Percentiles rank a stretch among this genome's conserved stretches.
phyloP scores from a whole-genome alignment of 257 asterid genomes.

The Plantago ovata region DNA sequence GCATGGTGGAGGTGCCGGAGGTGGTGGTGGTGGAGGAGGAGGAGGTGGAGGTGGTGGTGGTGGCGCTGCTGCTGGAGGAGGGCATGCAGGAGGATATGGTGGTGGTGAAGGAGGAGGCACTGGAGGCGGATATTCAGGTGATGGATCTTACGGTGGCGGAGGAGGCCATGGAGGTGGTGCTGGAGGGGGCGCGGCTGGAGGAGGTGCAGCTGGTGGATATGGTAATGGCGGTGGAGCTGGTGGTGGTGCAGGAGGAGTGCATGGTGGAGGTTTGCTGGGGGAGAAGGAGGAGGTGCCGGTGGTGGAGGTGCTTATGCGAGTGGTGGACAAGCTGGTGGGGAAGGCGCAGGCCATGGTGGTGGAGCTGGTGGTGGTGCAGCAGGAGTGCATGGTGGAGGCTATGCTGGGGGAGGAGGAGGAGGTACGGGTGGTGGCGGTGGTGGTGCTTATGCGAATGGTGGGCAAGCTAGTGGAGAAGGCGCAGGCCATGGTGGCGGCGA shows the following conservation, averaged over 20 bases:
- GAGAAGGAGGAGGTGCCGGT: constrained; percentile 44
- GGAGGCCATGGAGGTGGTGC: constrained; percentile 55
- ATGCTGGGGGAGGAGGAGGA: constrained; percentile 45
- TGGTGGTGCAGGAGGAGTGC: constrained; percentile 55
- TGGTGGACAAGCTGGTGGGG: constrained; percentile 11
- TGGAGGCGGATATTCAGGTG: constrained; percentile 33
- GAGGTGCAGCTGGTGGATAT: constrained; percentile 47
- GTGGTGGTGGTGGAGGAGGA: constrained; percentile 27
- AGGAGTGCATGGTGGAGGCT: constrained; percentile 57
- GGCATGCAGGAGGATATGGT: constrained; percentile 26
- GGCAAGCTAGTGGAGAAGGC: constrained; percentile 12
- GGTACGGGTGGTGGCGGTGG: constrained; percentile 43
- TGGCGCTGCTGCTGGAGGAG: constrained; percentile 29
- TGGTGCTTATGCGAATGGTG: constrained; percentile 26
- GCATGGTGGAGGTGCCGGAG: constrained; percentile 23
- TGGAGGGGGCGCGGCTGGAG: constrained; percentile 43
- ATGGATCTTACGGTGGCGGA: constrained; percentile 26
- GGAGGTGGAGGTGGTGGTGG: constrained; percentile 17
- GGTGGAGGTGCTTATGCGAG: constrained; percentile 36
- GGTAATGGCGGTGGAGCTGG: constrained; percentile 57
- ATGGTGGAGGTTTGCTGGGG: constrained; percentile 35
- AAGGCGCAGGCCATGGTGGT: constrained; percentile 36
- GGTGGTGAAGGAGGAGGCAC: constrained; percentile 29
- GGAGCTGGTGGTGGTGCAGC: constrained; percentile 68
- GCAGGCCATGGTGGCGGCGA: constrained; percentile 45